Conservation (phyloP, 1,284 basidiomycete species). For the Pascua guehoae region DNA sequence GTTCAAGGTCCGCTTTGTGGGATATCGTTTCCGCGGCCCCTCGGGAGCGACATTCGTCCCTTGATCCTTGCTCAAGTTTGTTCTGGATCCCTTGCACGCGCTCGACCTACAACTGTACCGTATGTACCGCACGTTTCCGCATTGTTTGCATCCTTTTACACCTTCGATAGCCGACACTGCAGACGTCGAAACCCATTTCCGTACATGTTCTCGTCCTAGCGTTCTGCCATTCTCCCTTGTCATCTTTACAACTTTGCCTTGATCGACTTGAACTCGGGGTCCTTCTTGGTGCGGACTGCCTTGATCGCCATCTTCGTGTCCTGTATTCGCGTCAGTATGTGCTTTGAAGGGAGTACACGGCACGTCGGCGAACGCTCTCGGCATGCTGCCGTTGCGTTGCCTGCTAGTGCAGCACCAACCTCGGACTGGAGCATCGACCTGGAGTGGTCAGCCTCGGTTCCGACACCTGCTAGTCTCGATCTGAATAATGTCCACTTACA, state of each 20-base stretch:
- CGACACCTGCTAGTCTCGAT: background rate
- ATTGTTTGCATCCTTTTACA: too few species aligned
- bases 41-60: too few species aligned
- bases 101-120: too few species aligned
- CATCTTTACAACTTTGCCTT: constrained; percentile 11
- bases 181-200: background rate
- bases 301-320: constrained; percentile 51
- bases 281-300: constrained; percentile 49
- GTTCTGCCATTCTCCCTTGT: background rate
- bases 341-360: too few species aligned
- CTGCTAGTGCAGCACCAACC: constrained; percentile 45
- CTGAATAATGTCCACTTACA: constrained; percentile 25
- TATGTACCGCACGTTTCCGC: too few species aligned
- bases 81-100: too few species aligned
- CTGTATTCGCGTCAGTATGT: constrained; percentile 17
- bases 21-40: too few species aligned
- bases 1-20: too few species aligned
- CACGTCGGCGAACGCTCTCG: too few species aligned
- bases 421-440: constrained; percentile 60
- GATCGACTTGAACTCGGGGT: constrained; percentile 33
- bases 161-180: too few species aligned
- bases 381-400: background rate
- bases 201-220: background rate
- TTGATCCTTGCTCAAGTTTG: too few species aligned
- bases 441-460: background rate